These are phyloP conservation scores for Syzygium aqueum DNA, from an alignment of 345 rosid genomes.

Conservation along the genomic window DNA sequence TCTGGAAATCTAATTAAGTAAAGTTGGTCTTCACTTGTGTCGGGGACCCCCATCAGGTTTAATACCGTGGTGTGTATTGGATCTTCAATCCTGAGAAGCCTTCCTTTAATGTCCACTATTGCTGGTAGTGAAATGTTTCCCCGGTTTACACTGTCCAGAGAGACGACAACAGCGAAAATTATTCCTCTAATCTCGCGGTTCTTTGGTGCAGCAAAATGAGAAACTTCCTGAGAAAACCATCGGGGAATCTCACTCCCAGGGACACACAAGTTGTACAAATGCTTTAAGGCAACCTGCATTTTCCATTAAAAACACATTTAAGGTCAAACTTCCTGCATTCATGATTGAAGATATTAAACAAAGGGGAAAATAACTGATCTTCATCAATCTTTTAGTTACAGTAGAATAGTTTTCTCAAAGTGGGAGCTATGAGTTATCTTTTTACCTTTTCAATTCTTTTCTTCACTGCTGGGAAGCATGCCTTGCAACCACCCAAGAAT, in stretches of 20 bases:
- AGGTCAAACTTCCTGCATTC: neutral
- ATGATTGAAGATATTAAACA: neutral
- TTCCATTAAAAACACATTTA: neutral
- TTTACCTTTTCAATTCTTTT: conserved; percentile 35
- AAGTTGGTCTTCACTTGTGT: conserved; percentile 32
- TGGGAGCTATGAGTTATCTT: neutral
- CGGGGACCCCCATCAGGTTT: conserved; percentile 38
- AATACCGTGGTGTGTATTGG: neutral
- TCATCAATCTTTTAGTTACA: neutral
- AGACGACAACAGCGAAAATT: conserved; percentile 35
- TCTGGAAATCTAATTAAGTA: conserved; percentile 39
- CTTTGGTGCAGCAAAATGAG: conserved; percentile 20
- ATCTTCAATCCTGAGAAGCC: conserved; percentile 9
- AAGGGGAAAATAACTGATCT: neutral
- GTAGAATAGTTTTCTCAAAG: neutral
- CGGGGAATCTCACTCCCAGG: conserved; percentile 53
- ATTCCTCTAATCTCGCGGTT: conserved; percentile 34
- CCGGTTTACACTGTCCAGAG: conserved; percentile 21
- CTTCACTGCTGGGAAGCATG: conserved; percentile 19
- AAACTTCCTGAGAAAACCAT: conserved; percentile 36
- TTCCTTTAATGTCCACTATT: conserved; percentile 29
- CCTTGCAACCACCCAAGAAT: conserved; percentile 29
- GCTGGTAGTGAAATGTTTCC: conserved; percentile 16
- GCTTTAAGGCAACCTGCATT: conserved; percentile 33
- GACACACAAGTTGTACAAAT: conserved; percentile 29